Base-by-base conservation (phyloP, 2,329 filamentous ascomycete species). In the Didymella segeticola region DNA sequence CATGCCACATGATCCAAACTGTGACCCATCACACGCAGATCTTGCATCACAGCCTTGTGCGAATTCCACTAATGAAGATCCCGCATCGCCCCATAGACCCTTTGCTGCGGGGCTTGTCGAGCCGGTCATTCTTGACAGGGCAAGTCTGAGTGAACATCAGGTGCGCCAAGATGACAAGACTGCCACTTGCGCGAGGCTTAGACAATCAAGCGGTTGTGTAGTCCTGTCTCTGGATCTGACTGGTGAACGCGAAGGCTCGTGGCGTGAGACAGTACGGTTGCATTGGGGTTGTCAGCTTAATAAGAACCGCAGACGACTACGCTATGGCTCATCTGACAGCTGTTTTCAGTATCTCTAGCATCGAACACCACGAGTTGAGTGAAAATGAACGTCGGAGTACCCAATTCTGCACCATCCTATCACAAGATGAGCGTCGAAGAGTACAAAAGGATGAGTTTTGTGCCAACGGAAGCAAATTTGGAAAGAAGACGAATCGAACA, bases 141-240 rank as follows among this genome's bases (percentile, higher is more conserved):
- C 30, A 51, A 56, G 45, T 54, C 22, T 29, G 34, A 39, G 14
- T 41, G 46, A 46, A 42, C 45, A 54, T 49, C 45, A 48, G 31
- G 27, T 26, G 17, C 34, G 51, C 45, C 38, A 56, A 43, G 36
- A 56, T 10, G 36, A 23, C 45, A 41, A 25, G 12, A 29, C 25
- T 25, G 37, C 31, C 42, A 38, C 17, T 9, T 30, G 26, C 30
- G 42, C 25, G 36, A 47, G 53, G 47, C 53, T 56, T 51, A 50
- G 46, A 37, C 47, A 42, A 19, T 19, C 41, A 50, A 43, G 46
- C 46, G 36, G 45, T 33, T 46, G 22, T 46, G 39, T 30, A 15
- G 43, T 53, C 12, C n/a, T 23, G 33, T 25, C 19, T 11, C 22
- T 20, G 22, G n/a, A 43, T 27, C 2, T 45, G 30, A 49, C 33